Conservation (phyloP, 768 basidiomycete species). For the Lactarius vividus region DNA sequence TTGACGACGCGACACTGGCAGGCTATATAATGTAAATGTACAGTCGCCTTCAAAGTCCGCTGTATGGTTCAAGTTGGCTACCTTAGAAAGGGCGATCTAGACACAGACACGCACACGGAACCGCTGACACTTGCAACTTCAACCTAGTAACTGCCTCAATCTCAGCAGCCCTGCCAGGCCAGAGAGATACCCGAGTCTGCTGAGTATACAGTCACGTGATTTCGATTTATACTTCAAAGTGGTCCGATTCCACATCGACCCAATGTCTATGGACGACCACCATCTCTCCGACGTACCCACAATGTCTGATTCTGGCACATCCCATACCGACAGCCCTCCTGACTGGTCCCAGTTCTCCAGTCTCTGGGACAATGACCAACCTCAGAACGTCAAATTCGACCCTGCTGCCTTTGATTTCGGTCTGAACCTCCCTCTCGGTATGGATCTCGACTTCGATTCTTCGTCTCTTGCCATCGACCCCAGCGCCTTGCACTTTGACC, state of each 20-base stretch:
- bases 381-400: conserved; percentile 19
- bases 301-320: conserved; percentile 17
- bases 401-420: conserved; percentile 39
- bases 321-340: conserved; percentile 24
- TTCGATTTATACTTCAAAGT: neutral
- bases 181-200: neutral
- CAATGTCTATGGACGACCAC: neutral
- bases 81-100: conserved; percentile 21
- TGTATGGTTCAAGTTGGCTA: conserved; percentile 29
- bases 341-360: conserved; percentile 29
- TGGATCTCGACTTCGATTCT: conserved; percentile 64
- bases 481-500: conserved; percentile 53
- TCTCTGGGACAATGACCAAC: conserved; percentile 20
- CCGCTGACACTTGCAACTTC: neutral
- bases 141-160: neutral
- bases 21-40: conserved; percentile 24
- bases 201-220: neutral
- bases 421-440: conserved; percentile 41
- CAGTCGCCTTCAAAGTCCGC: conserved; percentile 38
- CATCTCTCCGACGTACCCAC: conserved; percentile 11
- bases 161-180: neutral
- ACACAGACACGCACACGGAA: conserved; percentile 15
- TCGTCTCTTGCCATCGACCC: conserved; percentile 62
- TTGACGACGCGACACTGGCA: conserved; percentile 23
- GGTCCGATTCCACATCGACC: neutral